A percentile compares a stretch with the other conserved stretches of the same genome.
These are phyloP conservation scores for Aspergillus novofumigatus DNA, from an alignment of 2,329 filamentous ascomycete genomes.

Conservation along the genomic window DNA sequence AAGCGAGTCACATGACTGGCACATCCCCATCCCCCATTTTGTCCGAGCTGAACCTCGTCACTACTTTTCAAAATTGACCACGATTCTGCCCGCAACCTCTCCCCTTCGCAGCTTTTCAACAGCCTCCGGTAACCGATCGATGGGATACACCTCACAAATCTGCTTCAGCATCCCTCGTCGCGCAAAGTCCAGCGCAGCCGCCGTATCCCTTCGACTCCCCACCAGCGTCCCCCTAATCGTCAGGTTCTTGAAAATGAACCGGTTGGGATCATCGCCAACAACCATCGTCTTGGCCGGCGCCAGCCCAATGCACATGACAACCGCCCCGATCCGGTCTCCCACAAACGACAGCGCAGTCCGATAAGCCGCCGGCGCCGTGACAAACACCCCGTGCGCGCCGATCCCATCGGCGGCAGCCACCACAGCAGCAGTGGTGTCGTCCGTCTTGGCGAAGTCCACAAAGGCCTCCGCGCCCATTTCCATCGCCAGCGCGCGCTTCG, in stretches of 20 bases:
- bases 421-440: conserved; percentile 37
- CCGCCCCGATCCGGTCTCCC: conserved; percentile 42
- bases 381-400: conserved; percentile 45
- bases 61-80: conserved; percentile 49
- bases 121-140: conserved; percentile 48
- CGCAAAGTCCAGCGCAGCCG: conserved; percentile 41
- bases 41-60: too few species aligned
- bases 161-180: conserved; percentile 47
- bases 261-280: conserved; percentile 23
- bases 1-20: too few species aligned
- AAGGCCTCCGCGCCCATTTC: conserved; percentile 53
- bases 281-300: conserved; percentile 19
- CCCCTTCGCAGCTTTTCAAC: conserved; percentile 49
- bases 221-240: conserved; percentile 26
- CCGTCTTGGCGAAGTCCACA: conserved; percentile 50
- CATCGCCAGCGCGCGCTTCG: conserved; percentile 44
- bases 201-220: conserved; percentile 32
- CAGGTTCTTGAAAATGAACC: conserved; percentile 23
- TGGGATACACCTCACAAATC: conserved; percentile 46
- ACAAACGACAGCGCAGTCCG: conserved; percentile 40
- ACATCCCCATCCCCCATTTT: too few species aligned
- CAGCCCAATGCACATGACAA: conserved; percentile 51
- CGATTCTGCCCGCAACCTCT: conserved; percentile 50
- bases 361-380: conserved; percentile 39
- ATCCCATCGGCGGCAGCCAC: conserved; percentile 45